Evolutionary conservation across 1,284 basidiomycete species (phyloP).

Genomic region (Ustilago esculenta): DNA sequence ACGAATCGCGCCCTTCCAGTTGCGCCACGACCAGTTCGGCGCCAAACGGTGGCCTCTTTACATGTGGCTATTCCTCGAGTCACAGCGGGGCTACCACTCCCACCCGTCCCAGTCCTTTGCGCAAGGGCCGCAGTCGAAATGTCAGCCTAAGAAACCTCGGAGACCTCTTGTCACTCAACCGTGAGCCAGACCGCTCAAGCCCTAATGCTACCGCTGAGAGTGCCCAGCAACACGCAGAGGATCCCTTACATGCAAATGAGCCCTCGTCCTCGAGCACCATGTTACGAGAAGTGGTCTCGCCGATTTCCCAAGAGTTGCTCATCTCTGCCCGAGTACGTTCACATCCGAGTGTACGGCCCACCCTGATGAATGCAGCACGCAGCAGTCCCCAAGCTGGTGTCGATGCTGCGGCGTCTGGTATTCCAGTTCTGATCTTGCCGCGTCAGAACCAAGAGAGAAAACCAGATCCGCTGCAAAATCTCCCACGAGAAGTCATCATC

Average conservation of each 20-base stretch:
- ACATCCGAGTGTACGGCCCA: conserved; percentile 8
- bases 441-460: conserved; percentile 16
- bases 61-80: conserved; percentile 31
- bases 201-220: not conserved
- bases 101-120: conserved; percentile 7
- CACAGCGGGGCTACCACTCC: conserved; percentile 37
- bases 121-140: conserved; percentile 23
- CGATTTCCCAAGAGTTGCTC: conserved; percentile 31
- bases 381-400: conserved; percentile 36
- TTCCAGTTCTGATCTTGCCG: conserved; percentile 21
- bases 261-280: not conserved
- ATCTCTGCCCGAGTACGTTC: conserved; percentile 41
- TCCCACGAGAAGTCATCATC: conserved; percentile 38
- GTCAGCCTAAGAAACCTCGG: conserved; percentile 29
- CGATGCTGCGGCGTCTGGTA: conserved; percentile 14
- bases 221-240: conserved; percentile 4
- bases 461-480: conserved; percentile 22
- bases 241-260: not conserved
- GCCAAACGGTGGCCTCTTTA: conserved; percentile 43
- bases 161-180: conserved; percentile 22
- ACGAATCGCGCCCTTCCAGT: conserved; percentile 23
- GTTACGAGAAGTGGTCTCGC: conserved; percentile 28
- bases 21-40: conserved; percentile 23
- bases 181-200: conserved; percentile 15
- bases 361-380: conserved; percentile 26